Evolutionary conservation across 129 eudicot genomes (phyloP).

Genomic region (Kitagawia praeruptora): DNA sequence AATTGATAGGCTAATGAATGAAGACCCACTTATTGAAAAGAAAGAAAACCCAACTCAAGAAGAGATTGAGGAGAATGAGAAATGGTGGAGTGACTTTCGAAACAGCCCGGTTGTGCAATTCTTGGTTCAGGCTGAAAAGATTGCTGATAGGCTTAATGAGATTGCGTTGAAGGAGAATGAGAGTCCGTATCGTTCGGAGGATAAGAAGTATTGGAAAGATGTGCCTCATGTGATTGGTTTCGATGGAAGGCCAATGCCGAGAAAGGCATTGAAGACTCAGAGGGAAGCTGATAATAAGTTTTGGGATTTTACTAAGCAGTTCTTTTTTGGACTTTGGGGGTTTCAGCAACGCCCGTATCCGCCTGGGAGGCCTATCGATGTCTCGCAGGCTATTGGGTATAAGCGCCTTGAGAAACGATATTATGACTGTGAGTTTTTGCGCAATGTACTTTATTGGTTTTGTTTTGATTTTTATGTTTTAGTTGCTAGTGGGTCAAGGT

Average conservation of each 20-base stretch:
- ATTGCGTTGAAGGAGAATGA: constrained; percentile 55
- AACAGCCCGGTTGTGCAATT: constrained; percentile 60
- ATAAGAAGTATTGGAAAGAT: constrained; percentile 54
- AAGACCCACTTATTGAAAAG: constrained; percentile 56
- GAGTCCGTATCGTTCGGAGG: constrained; percentile 42
- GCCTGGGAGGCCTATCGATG: constrained; percentile 86
- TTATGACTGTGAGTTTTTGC: constrained; percentile 72
- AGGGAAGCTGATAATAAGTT: constrained; percentile 63
- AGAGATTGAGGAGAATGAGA: constrained; percentile 66
- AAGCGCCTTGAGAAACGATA: constrained; percentile 68
- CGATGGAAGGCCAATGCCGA: constrained; percentile 90
- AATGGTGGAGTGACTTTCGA: constrained; percentile 62
- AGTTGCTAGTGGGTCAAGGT: neutral
- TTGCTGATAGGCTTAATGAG: constrained; percentile 56
- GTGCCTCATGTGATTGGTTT: constrained; percentile 74
- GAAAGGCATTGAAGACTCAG: constrained; percentile 41
- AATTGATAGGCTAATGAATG: constrained; percentile 52
- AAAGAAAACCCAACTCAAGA: constrained; percentile 62
- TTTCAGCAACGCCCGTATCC: constrained; percentile 82
- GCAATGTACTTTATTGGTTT: neutral
- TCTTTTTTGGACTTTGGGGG: constrained; percentile 93
- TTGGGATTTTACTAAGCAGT: constrained; percentile 90
- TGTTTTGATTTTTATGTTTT: neutral
- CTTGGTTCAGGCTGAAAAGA: constrained; percentile 42
- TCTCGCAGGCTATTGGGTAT: constrained; percentile 81